phyloP scores from a whole-genome alignment of 2,329 filamentous ascomycete genomes.

The Arthrobotrys sphaeroides region DNA sequence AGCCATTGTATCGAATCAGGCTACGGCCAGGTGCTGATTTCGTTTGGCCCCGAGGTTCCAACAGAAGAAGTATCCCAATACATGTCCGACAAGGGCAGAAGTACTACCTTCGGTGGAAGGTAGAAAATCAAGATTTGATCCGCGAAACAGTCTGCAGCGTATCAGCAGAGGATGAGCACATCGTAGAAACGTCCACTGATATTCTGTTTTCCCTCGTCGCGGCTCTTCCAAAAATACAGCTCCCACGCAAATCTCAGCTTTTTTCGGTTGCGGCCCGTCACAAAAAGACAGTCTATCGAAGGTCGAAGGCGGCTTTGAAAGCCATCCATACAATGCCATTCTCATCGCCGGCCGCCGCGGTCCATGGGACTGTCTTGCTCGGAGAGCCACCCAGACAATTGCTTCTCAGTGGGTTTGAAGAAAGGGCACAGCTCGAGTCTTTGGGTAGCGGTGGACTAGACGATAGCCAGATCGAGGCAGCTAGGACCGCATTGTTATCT shows the following conservation, averaged over 20 bases:
- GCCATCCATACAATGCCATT: not conserved
- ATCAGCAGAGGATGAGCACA: not conserved
- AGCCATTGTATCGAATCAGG: no score
- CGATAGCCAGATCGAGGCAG: not conserved
- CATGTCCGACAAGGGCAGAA: not conserved
- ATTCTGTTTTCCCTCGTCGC: not conserved
- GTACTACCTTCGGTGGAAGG: not conserved
- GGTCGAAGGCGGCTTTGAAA: not conserved
- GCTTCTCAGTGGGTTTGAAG: no score
- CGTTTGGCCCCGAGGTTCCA: no score
- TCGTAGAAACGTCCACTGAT: not conserved
- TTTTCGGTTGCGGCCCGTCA: not conserved
- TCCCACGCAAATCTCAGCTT: not conserved
- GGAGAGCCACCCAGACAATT: no score
- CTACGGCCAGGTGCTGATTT: no score
- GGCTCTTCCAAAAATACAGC: not conserved
- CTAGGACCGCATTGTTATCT: not conserved
- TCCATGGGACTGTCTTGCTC: not conserved
- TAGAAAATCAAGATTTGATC: no score
- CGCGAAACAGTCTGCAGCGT: not conserved
- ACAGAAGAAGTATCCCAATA: no score
- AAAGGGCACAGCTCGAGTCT: no score
- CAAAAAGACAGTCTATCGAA: not conserved
- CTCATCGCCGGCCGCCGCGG: not conserved
- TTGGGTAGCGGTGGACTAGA: no score